A percentile compares a stretch with the other conserved stretches of the same genome.
These are phyloP conservation scores for Coemansia guatemalensis DNA, from an alignment of 192 early-diverging fungal genomes.

Conservation along the genomic window DNA sequence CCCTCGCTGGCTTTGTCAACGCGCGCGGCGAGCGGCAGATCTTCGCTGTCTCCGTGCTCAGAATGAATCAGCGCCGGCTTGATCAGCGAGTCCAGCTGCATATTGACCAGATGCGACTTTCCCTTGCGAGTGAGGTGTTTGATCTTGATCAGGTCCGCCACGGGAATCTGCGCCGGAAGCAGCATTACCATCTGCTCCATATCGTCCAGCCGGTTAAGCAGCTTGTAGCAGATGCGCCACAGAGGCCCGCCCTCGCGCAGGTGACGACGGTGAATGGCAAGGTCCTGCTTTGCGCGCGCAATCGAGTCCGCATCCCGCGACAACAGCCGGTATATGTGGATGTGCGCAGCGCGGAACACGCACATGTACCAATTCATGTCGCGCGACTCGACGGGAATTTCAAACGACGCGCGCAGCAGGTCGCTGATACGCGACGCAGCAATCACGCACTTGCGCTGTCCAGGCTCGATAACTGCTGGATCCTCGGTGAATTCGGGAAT, in stretches of 20 bases:
- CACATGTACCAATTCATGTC: slow-evolving; percentile 58
- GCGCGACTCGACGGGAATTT: slow-evolving; percentile 43
- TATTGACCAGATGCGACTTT: slow-evolving; percentile 51
- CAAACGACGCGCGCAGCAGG: slow-evolving; percentile 46
- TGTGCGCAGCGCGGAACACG: slow-evolving; percentile 50
- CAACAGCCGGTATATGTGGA: slow-evolving; percentile 48
- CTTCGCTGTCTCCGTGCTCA: slow-evolving; percentile 41
- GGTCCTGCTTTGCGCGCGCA: slow-evolving; percentile 49
- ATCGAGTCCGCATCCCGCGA: slow-evolving; percentile 45
- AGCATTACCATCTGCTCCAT: slow-evolving; percentile 58
- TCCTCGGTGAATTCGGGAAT: slow-evolving; percentile 54
- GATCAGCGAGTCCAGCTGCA: slow-evolving; percentile 52
- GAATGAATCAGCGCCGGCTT: slow-evolving; percentile 45
- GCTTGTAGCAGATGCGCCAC: slow-evolving; percentile 54
- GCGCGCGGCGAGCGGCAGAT: slow-evolving; percentile 37
- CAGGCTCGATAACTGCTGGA: slow-evolving; percentile 37
- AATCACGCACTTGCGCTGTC: slow-evolving; percentile 53
- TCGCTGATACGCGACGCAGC: slow-evolving; percentile 51
- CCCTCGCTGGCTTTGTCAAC: not conserved
- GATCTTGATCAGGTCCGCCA: slow-evolving; percentile 43
- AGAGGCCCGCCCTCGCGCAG: slow-evolving; percentile 48
- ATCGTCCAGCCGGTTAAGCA: slow-evolving; percentile 49
- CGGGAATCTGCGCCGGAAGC: slow-evolving; percentile 49
- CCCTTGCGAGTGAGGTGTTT: slow-evolving; percentile 48
- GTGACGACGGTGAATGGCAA: slow-evolving; percentile 50